Evolutionary conservation across 2,329 filamentous ascomycete genomes (phyloP).

Genomic region (Alternaria metachromatica): DNA sequence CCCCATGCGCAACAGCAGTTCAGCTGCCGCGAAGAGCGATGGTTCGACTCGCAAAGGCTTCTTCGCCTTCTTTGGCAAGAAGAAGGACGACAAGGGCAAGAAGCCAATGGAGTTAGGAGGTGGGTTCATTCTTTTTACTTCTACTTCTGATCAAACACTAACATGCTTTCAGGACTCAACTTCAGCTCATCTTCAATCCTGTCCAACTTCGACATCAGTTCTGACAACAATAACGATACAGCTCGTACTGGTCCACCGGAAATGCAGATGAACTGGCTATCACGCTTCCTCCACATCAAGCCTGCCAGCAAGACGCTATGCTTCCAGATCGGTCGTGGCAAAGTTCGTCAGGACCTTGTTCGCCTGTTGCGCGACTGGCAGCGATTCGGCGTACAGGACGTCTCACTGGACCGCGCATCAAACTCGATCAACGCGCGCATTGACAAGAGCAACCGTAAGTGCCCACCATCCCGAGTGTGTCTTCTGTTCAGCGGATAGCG

Average conservation of each 20-base stretch:
- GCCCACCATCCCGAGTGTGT: conserved; percentile 8
- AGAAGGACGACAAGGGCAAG: conserved; percentile 50
- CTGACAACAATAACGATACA: conserved; percentile 49
- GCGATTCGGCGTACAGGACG: conserved; percentile 78
- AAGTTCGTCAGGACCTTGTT: conserved; percentile 78
- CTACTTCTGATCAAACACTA: conserved; percentile 19
- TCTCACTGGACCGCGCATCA: conserved; percentile 78
- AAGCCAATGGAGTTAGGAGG: conserved; percentile 44
- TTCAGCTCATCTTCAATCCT: conserved; percentile 40
- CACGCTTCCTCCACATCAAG: conserved; percentile 87
- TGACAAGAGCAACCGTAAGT: conserved; percentile 78
- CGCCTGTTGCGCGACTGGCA: conserved; percentile 80
- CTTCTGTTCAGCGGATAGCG: conserved; percentile 26
- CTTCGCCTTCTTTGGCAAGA: conserved; percentile 61
- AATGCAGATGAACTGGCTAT: conserved; percentile 78
- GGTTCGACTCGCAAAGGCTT: conserved; percentile 51
- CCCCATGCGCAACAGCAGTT: conserved; percentile 48
- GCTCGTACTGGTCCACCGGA: conserved; percentile 39
- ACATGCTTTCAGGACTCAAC: conserved; percentile 27
- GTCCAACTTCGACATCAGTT: conserved; percentile 45
- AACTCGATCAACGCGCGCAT: conserved; percentile 83
- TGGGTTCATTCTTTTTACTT: conserved; percentile 38
- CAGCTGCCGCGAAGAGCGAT: conserved; percentile 47
- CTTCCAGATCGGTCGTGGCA: conserved; percentile 73
- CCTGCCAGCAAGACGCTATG: conserved; percentile 79